Evolutionary conservation across 2,329 filamentous ascomycete genomes (phyloP), one percentile per base, ranked within the genome.

Genomic region (Trichoderma lentiforme): DNA sequence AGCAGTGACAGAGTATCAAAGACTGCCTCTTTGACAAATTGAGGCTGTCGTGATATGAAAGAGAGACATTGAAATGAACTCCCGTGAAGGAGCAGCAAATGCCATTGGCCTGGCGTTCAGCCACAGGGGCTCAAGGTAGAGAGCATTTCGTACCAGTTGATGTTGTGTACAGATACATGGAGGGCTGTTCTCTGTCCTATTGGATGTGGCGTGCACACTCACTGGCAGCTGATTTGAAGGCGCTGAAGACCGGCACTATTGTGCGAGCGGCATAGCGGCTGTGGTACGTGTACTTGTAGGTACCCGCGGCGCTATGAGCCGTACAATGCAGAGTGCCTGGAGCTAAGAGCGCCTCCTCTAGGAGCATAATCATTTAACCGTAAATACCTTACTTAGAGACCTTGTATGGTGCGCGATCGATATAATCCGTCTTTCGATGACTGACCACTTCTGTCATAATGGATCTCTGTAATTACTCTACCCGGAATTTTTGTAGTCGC

Each of bases 21-120:
- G 43, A 43, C 43, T 62, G 21, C 36, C 12, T 18, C 11, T 8
- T 6, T 43, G 8, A 28, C 24, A 39, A 36, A n/a, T 56, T 6
- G 47, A 67, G 34, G 64, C 15, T 58, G 32, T 24, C 39, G 51
- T 67, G 53, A 43, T 36, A 58, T 67, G 51, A 58, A 24, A 43
- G 64, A 58, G 64, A 67, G 53, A 67, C 64, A 67, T 57, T 58
- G 21, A 58, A 57, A 11, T 36, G 14, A 56, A 26, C 18, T 8
- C 4, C 6, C 14, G 11, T 18, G 21, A 7, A 26, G 18, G 24
- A 67, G 32, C 21, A 57, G 51, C 51, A 12, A 32, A 7, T 43
- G 64, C 64, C n/a, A 67, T 67, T 67, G 51, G 64, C 64, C 64
- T 21, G 32, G 32, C n/a, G 61, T 47, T 64, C 39, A 64, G 61